Conservation (phyloP, 257 asterid species). For the Nicotiana knightiana region DNA sequence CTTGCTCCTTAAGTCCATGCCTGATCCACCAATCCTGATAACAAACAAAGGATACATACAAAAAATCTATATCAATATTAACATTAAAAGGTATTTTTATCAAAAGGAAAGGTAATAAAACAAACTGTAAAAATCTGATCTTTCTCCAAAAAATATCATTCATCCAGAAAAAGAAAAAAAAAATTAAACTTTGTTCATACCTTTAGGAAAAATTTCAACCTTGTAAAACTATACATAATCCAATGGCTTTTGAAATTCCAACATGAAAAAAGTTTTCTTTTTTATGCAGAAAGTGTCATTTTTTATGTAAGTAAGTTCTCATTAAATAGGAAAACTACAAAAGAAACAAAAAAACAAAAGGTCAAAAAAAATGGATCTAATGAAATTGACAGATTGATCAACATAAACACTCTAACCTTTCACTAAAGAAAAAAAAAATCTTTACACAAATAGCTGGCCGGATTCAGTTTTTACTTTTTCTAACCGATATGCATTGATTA, state of each 20-base stretch:
- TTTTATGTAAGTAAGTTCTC: neutral
- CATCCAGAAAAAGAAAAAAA: too few relatives aligned
- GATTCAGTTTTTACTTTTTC: too few relatives aligned
- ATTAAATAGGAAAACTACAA: neutral
- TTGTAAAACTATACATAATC: neutral
- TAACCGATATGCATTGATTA: too few relatives aligned
- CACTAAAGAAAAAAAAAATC: neutral
- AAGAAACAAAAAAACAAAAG: neutral
- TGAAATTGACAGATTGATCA: neutral
- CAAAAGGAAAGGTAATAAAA: neutral
- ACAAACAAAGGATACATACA: neutral
- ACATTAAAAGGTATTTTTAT: neutral
- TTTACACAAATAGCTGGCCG: too few relatives aligned
- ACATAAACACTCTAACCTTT: neutral
- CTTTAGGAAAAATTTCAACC: too few relatives aligned
- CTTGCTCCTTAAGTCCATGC: slow-evolving; percentile 91
- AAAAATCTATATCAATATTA: neutral
- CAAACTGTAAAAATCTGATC: neutral
- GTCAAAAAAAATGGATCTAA: neutral
- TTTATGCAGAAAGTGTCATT: neutral
- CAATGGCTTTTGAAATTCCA: neutral
- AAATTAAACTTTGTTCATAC: too few relatives aligned
- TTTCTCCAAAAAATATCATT: neutral
- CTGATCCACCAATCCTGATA: slow-evolving; percentile 89
- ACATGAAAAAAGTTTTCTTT: neutral